Base-by-base conservation (phyloP, 2,329 filamentous ascomycete species). In the Arthroderma sp. region DNA sequence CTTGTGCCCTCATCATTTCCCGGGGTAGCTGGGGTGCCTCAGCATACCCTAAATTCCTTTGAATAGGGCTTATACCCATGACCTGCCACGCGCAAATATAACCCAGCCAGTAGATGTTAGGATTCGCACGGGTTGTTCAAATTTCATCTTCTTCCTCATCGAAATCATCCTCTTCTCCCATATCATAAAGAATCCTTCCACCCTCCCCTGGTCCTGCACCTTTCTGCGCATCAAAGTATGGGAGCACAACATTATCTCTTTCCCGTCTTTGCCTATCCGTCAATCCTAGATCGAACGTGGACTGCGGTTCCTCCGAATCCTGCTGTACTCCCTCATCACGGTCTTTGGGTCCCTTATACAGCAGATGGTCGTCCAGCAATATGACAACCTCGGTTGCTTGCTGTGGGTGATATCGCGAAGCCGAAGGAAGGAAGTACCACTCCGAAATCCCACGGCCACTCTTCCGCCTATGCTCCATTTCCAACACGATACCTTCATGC, bases 71-170 rank as follows among this genome's bases (percentile, higher is more conserved):
- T 22, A 22, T 22, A 22, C 15, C 15, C 15, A 22, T 22, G 15
- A 22, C 15, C 15, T 22, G 15, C 15, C 15, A 22, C 15, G 15
- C 15, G 15, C 15, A 22, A 22, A 22, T 22, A 22, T 22, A 22
- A 22, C 15, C 15, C 15, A 22, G 15, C 15, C 15, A 22, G 15
- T 22, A 22, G 15, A 22, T 22, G 15, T 22, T 22, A 22, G 15
- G 15, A 22, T 22, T 22, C 15, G 15, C 15, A 22, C 15, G 15
- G 15, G 15, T 22, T 22, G 40, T 10, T 64, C 60, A 88, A 52
- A 89, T 87, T 65, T 95, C 88, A 65, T 95, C 88, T 57, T 95
- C 87, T 58, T 94, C 87, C 47, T 94, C 88, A 54, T 94, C 88
- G 66, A 95, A 96, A 61, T 96, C 87, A 63, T 98, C 91, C 67